A percentile compares a stretch with the other conserved stretches of the same genome.
Evolutionary conservation across 768 basidiomycete species (phyloP).

Genomic region (Boletus vermiculosoides): DNA sequence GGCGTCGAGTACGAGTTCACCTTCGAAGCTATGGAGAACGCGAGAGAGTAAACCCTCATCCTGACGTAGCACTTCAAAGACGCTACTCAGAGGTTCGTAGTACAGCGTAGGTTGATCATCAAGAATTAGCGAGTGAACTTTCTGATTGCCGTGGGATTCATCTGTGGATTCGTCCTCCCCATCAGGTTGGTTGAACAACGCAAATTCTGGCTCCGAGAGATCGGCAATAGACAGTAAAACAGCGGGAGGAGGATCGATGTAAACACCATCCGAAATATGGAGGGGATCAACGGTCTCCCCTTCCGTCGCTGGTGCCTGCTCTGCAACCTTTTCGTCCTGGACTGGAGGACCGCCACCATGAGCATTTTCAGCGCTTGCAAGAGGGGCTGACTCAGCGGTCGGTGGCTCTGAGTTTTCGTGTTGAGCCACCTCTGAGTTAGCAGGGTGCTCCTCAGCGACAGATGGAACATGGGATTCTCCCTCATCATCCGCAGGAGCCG

Average conservation of each 20-base stretch:
- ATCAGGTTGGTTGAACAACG: slow-evolving; percentile 56
- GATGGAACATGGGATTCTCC: slow-evolving; percentile 2
- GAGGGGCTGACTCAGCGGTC: slow-evolving; percentile 11
- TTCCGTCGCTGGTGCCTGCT: slow-evolving; percentile 8
- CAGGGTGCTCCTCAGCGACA: slow-evolving; percentile 3
- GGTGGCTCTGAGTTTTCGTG: slow-evolving; percentile 9
- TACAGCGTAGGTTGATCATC: slow-evolving; percentile 67
- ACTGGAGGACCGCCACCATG: background rate
- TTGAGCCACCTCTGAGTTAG: slow-evolving; percentile 10
- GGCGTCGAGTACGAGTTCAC: slow-evolving; percentile 70
- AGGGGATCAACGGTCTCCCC: slow-evolving; percentile 42
- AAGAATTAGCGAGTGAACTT: slow-evolving; percentile 47
- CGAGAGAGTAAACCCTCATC: slow-evolving; percentile 49
- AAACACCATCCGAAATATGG: slow-evolving; percentile 64
- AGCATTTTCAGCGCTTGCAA: slow-evolving; percentile 5
- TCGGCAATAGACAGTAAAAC: slow-evolving; percentile 51
- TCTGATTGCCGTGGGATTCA: slow-evolving; percentile 17
- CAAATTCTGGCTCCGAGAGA: slow-evolving; percentile 41
- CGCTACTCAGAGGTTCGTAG: slow-evolving; percentile 67
- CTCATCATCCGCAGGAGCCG: slow-evolving; percentile 3
- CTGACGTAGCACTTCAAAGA: slow-evolving; percentile 71
- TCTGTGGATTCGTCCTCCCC: slow-evolving; percentile 25
- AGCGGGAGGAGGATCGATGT: slow-evolving; percentile 73
- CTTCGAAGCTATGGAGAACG: slow-evolving; percentile 48
- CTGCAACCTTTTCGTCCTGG: slow-evolving; percentile 14